Conservation (phyloP, 2,329 filamentous ascomycete genomes). For the Hypoxylon sp. region DNA sequence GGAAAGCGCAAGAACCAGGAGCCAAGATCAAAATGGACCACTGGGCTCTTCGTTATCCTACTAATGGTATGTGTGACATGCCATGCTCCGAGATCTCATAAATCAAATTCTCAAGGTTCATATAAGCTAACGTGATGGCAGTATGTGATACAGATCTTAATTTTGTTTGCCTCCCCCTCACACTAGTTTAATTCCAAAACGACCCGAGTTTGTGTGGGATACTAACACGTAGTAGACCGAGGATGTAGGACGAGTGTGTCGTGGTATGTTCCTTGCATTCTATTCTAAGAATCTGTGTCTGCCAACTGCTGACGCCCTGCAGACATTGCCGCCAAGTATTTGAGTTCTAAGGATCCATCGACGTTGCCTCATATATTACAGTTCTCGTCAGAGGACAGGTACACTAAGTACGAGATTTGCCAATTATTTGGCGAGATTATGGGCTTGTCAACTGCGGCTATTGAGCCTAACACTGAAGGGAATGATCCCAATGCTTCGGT, state of each 20-base stretch:
- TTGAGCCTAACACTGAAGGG: conserved; percentile 78
- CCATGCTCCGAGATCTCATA: not conserved
- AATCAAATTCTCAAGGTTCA: not conserved
- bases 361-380: conserved; percentile 80
- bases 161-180: not conserved
- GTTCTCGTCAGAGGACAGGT: conserved; percentile 87
- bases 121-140: conserved; percentile 27
- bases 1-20: conserved; percentile 77
- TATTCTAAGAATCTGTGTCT: conserved; percentile 6
- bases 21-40: conserved; percentile 83
- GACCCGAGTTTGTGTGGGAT: not conserved
- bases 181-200: not conserved
- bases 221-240: conserved; percentile 66
- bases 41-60: conserved; percentile 87
- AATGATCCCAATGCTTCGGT: conserved; percentile 80
- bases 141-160: conserved; percentile 24
- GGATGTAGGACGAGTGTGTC: conserved; percentile 84
- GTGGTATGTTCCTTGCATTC: conserved; percentile 62
- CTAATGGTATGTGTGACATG: conserved; percentile 65
- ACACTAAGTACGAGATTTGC: conserved; percentile 93
- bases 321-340: conserved; percentile 81
- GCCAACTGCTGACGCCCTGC: conserved; percentile 32
- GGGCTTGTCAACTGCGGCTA: conserved; percentile 77
- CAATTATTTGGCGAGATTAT: conserved; percentile 83
- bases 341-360: conserved; percentile 63